Base-by-base conservation (phyloP, 2,329 filamentous ascomycete genomes). In the Clonostachys chloroleuca region DNA sequence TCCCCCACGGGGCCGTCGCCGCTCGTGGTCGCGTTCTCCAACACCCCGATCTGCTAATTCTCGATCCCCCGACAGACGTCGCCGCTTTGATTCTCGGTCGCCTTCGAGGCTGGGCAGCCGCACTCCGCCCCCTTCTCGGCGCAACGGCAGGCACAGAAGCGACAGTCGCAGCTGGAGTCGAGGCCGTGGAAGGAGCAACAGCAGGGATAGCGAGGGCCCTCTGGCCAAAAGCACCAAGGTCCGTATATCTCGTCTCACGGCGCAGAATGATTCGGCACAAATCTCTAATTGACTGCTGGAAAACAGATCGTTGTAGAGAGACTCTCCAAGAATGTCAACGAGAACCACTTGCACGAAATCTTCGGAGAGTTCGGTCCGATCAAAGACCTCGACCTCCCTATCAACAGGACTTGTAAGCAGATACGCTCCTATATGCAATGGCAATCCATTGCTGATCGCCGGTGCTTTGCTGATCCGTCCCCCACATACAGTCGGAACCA, bases 291-390 rank as follows among this genome's bases (percentile, higher is more conserved):
- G 24, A 20, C 20, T 14, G n/a, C 16, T 3, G 24, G 24, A 30
- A 30, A 37, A 17, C 58, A 96, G 89, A 92, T 99, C 62, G 90
- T 99, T 16, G 87, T 99, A 42, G 94, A 99, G 67, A 92, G 95
- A 52, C 77, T 99, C 60, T 95, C 92, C 5, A 96, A 95, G 66
- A 97, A 96, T 60, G 86, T 99, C 56, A 95, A 89, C 49, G 89
- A 92, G 63, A 80, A 81, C 16, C 94, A 99, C 59, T 73, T 99
- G 7, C 80, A 83, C 55, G 94, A 99, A 64, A 96, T 99, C 50
- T 99, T 99, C 62, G 87, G 89, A 43, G 78, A 81, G 36, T 99
- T 94, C 63, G 94, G 94, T 44, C 77, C 79, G 17, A 95, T 99
- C 56, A 81, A 86, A 57, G 89, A 94, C 56, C 74, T 99, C 18